A percentile compares a stretch with the other conserved stretches of the same genome.
Conservation (phyloP, 129 eudicot species). For the carrot (Daucus carota) region DH1_v3.0 NC_030382.2:44156501-44157000, state of each 20-base stretch:
- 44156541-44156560: conserved; percentile 62
- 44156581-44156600: conserved; percentile 58
- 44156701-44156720: not conserved
- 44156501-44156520: not conserved
- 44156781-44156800: conserved; percentile 19
- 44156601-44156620: conserved; percentile 71
- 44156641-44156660: conserved; percentile 55
- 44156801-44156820: conserved; percentile 43
- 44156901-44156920: conserved; percentile 69
- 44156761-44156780: conserved; percentile 12
- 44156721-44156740: conserved; percentile 44
- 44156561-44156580: conserved; percentile 54
- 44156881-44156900: conserved; percentile 75
- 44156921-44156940: conserved; percentile 55
- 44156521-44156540: conserved; percentile 4
- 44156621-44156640: conserved; percentile 61
- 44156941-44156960: conserved; percentile 55
- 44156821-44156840: conserved; percentile 77
- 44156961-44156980: conserved; percentile 58
- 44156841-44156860: conserved; percentile 67
- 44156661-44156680: conserved; percentile 6
- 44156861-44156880: conserved; percentile 81
- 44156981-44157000: conserved; percentile 45
- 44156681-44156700: conserved; percentile 1
- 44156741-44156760: conserved; percentile 38